Evolutionary conservation across 306 rosid genomes (phyloP), one percentile per base, ranked within the genome.

Genomic region (peach (Prunus persica)): DNA sequence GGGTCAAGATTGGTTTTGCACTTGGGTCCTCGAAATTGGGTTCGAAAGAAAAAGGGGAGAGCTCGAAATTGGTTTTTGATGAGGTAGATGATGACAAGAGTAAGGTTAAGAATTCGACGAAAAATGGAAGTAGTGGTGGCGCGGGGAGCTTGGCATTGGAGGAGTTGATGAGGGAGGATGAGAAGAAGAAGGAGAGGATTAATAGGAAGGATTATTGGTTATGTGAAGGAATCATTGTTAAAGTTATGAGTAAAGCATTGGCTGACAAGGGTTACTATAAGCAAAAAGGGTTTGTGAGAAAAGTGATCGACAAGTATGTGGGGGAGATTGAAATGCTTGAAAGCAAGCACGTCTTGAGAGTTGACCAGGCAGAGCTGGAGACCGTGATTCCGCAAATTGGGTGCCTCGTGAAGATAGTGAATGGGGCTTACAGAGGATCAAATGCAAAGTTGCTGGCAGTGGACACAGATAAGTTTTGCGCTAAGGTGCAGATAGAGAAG

Each of bases 351-450:
- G 96, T 94, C 66, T 89, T 94, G 66, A 87, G 96, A 85, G 93
- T 94, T 71, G 98, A 92, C 75, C 97, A 94, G 72, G 82, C 72
- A 62, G 97, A 92, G 85, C 93, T 94, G 30, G 97, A 92, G 82
- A 90, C 96, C 3, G 98, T 94, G 82, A 94, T 94, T 75, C 98
- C 96, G 0, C 95, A 87, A 72, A 87, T 92, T 80, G 97, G 98
- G 54, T 86, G 95, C 12, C 87, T 88, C 27, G 95, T 95, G n/a
- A 90, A 85, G 87, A 85, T 95, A 54, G 95, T 92, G 28, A 95
- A 95, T 20, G 98, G 98, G 4, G 97, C 98, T 0, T 95, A 95
- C 69, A 87, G 96, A 5, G 93, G 98, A 64, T 92, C 90, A 4
- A 78, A 55, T 65, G 98, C 90, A 1, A 87, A 84, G 87, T 78